These are phyloP conservation scores for Fusarium robinianum DNA, from an alignment of 2,329 filamentous ascomycete species.

Conservation along the genomic window DNA sequence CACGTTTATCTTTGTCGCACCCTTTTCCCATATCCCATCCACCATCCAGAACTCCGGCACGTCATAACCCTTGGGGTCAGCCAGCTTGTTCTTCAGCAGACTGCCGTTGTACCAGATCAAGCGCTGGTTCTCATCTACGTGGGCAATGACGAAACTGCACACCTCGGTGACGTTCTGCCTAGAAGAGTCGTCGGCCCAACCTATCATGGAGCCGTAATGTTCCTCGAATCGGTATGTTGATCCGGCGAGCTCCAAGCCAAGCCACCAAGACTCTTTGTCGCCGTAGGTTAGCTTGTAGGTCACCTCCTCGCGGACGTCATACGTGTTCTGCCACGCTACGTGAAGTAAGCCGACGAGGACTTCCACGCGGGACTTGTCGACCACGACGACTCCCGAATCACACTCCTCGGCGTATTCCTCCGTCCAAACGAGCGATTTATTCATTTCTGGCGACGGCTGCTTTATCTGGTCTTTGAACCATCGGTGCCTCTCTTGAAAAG, in stretches of 20 bases:
- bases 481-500: slow-evolving; percentile 37
- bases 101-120: slow-evolving; percentile 51
- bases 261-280: slow-evolving; percentile 53
- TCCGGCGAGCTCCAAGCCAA: slow-evolving; percentile 47
- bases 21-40: slow-evolving; percentile 44
- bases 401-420: slow-evolving; percentile 47
- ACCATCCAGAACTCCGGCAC: slow-evolving; percentile 47
- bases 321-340: slow-evolving; percentile 49
- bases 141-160: slow-evolving; percentile 48
- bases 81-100: slow-evolving; percentile 45
- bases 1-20: slow-evolving; percentile 37
- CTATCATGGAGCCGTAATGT: slow-evolving; percentile 48
- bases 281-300: slow-evolving; percentile 48
- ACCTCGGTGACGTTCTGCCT: slow-evolving; percentile 22
- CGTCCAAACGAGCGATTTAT: slow-evolving; percentile 43
- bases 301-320: slow-evolving; percentile 43
- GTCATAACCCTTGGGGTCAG: slow-evolving; percentile 35
- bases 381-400: slow-evolving; percentile 47
- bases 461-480: slow-evolving; percentile 46
- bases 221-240: slow-evolving; percentile 45
- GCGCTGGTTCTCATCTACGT: slow-evolving; percentile 43
- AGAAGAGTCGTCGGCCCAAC: slow-evolving; percentile 32
- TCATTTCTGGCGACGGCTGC: slow-evolving; percentile 38
- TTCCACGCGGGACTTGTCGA: slow-evolving; percentile 44
- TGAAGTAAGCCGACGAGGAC: slow-evolving; percentile 47